Base-by-base conservation (phyloP, 257 asterid species). In the Ophiorrhiza pumila region DNA sequence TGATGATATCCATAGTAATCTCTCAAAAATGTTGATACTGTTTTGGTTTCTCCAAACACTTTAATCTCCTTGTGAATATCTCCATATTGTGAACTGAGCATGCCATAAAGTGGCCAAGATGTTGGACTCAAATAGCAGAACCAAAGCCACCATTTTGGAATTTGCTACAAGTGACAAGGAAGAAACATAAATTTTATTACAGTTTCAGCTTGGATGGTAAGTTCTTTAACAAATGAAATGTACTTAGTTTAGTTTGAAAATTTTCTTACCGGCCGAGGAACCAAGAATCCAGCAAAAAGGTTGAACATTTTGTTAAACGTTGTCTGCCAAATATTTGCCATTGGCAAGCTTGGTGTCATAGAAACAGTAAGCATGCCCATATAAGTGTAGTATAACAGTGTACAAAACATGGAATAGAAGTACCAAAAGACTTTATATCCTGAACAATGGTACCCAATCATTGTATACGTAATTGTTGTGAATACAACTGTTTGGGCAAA, bases 281-380 rank as follows among this genome's bases (percentile, higher is more conserved):
- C 80, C 71, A 86, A 60, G 77, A 83, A 86, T 59, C 95, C 91
- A 11, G 91, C 71, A 47, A 86, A 88, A 10, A 88, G 80, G 70
- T 85, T 86, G 80, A 83, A 68, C 80, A 82, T 66, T 15, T 88
- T 75, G 77, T 86, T 85, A 31, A 86, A 79, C 22, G 88, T 79
- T 2, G 91, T 78, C 74, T 86, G 90, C 29, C 80, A 58, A 61
- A 81, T 83, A 37, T 87, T 83, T 60, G 91, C 94, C 22, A 88
- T 71, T 9, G 84, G 89, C 41, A 80, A 81, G 78, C 73, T 88
- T 50, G 91, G 89, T 0, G 91, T 86, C 7, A 88, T 83, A 0
- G 94, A 18, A 88, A 73, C 74, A 88, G n/a, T 80, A n/a, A 86
- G 58, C 91, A 88, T 86, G 1, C 91, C 94, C 11, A 88, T 68